Evolutionary conservation across 495 filamentous ascomycete species (phyloP), one percentile per base, ranked within the genome.

Genomic region (Podospora anserina): DNA sequence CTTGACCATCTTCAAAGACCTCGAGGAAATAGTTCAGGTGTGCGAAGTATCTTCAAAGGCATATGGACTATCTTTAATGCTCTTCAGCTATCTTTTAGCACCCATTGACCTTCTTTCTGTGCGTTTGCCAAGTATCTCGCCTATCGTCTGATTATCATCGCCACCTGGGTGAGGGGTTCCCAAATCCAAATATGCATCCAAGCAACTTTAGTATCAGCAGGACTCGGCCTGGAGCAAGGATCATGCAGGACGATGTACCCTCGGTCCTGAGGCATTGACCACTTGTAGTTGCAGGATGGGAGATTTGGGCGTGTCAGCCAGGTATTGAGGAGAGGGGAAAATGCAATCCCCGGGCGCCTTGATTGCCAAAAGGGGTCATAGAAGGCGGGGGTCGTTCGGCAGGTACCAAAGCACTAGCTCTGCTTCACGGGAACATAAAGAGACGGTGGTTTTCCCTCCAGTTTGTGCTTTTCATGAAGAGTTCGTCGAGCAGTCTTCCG

Each of bases 101-200:
- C 23, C 23, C 23, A 23, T 23, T 23, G 23, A 23, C 23, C 23
- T 23, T 23, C 23, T 23, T 23, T 0, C 1, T 23, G 23, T 23
- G 23, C 23, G 23, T 23, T 23, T 23, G 23, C 23, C 23, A 23
- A 23, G 1, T 23, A 2, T 23, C 23, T 23, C 23, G 23, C 23
- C 55, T 11, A 4, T 58, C 55, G n/a, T 11, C 53, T 19, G 61
- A 56, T 23, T 19, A 27, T 59, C 27, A 56, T 49, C 61, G 63
- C 26, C 30, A 57, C 18, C 23, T 26, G 55, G 53, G 60, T 60
- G 70, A 73, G 74, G 74, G 74, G 70, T 76, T 73, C 72, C 74
- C 72, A 73, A 72, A n/a, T 54, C 72, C 72, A 73, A 72, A n/a
- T 53, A 30, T 74, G 72, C 74, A 69, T 74, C 20, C 30, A n/a